A percentile compares a stretch with the other conserved stretches of the same genome.
Evolutionary conservation across 2,329 filamentous ascomycete species (phyloP).

Genomic region (Drechslera avenae): DNA sequence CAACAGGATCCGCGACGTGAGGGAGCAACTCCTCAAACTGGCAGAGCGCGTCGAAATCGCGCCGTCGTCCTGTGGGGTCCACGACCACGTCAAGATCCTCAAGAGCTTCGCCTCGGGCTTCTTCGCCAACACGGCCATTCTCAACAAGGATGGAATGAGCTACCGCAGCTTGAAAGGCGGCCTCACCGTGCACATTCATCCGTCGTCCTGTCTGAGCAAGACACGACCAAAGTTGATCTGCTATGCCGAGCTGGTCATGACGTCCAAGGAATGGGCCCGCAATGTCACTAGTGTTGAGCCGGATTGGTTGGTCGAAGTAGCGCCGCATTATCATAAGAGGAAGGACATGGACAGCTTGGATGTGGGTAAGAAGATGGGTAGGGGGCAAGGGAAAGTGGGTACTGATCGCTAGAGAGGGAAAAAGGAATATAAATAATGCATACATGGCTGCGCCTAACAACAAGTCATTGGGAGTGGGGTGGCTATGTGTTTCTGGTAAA

Average conservation of each 20-base stretch:
- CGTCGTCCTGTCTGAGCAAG: constrained; percentile 70
- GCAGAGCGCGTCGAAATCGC: constrained; percentile 91
- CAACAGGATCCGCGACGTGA: constrained; percentile 84
- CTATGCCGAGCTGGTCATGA: constrained; percentile 82
- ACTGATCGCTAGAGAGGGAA: too few species aligned
- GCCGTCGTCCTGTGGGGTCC: constrained; percentile 68
- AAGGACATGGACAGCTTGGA: constrained; percentile 38
- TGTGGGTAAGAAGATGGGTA: constrained; percentile 42
- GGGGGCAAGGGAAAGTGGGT: too few species aligned
- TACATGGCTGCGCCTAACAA: too few species aligned
- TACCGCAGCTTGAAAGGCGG: constrained; percentile 93
- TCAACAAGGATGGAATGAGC: constrained; percentile 81
- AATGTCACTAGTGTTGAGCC: constrained; percentile 83
- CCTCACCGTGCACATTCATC: constrained; percentile 89
- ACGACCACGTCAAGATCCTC: constrained; percentile 78
- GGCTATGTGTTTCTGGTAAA: too few species aligned
- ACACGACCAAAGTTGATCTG: constrained; percentile 84
- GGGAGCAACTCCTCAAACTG: constrained; percentile 88
- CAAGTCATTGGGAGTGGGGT: too few species aligned
- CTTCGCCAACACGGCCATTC: constrained; percentile 86
- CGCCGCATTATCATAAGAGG: constrained; percentile 93
- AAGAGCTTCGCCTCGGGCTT: constrained; percentile 90
- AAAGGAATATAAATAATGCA: too few species aligned
- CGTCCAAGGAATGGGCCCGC: constrained; percentile 91
- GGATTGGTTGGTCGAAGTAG: constrained; percentile 85